Percentiles rank a stretch among this genome's conserved stretches.
Evolutionary conservation across 1,284 basidiomycete genomes (phyloP).

Genomic region (Pseudomicrostroma phylloplanum): DNA sequence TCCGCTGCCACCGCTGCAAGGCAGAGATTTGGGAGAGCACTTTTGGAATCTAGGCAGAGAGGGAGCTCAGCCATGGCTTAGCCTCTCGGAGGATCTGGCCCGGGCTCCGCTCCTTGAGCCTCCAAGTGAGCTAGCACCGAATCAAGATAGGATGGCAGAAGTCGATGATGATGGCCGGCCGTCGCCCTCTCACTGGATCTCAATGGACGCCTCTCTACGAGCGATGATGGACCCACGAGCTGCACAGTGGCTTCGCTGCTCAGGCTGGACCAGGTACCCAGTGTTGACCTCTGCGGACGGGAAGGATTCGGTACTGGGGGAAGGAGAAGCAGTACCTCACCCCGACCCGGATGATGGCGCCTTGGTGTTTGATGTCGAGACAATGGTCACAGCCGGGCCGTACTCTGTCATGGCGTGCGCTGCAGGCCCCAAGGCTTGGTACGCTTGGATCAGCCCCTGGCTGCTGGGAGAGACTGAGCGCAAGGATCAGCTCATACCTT

Average conservation of each 20-base stretch:
- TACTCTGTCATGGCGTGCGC: conserved; percentile 88
- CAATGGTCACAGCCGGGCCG: conserved; percentile 72
- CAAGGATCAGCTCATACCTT: conserved; percentile 68
- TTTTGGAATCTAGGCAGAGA: conserved; percentile 72
- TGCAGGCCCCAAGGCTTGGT: conserved; percentile 77
- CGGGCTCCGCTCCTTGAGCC: conserved; percentile 59
- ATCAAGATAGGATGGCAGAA: conserved; percentile 10
- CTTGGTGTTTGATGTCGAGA: conserved; percentile 90
- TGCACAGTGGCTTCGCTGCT: conserved; percentile 65
- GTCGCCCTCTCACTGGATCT: conserved; percentile 30
- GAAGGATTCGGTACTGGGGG: conserved; percentile 22
- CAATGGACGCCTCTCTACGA: conserved; percentile 30
- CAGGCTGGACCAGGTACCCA: conserved; percentile 85
- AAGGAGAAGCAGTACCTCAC: conserved; percentile 47
- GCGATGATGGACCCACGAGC: conserved; percentile 50
- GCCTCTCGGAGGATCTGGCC: conserved; percentile 65
- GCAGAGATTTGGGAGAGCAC: conserved; percentile 76
- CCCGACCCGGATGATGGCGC: conserved; percentile 60
- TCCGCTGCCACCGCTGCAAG: conserved; percentile 76
- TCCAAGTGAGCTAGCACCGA: conserved; percentile 49
- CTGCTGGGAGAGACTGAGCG: conserved; percentile 62
- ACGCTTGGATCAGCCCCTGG: conserved; percentile 93
- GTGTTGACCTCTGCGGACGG: conserved; percentile 53
- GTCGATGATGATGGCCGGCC: conserved; percentile 18
- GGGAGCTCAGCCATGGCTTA: conserved; percentile 74